A percentile compares a stretch with the other conserved stretches of the same genome.
These are phyloP conservation scores for Solanum chilense DNA, from an alignment of 257 asterid species.

Conservation along the genomic window DNA sequence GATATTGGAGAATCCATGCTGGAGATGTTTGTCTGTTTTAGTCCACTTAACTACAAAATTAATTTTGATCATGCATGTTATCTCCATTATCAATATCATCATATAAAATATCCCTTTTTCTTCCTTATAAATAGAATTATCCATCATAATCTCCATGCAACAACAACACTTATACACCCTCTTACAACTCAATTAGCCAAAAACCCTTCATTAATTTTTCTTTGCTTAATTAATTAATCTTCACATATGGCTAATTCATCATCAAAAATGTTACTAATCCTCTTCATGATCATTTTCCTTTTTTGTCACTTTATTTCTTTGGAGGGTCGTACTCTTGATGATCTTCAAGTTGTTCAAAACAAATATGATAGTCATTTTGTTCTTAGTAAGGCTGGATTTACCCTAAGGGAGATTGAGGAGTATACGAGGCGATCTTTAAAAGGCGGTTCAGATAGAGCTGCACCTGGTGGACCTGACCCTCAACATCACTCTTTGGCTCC, in stretches of 20 bases:
- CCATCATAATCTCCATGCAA: slow-evolving; percentile 20
- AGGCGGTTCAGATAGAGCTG: slow-evolving; percentile 4
- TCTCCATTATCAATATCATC: slow-evolving; percentile 28
- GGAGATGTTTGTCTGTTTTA: slow-evolving; percentile 2
- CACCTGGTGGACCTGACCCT: slow-evolving; percentile 40
- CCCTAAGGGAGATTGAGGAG: slow-evolving; percentile 6
- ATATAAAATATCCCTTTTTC: slow-evolving; percentile 6
- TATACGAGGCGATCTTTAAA: slow-evolving; percentile 19
- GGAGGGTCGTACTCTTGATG: slow-evolving; percentile 11
- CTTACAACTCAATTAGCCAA: background rate
- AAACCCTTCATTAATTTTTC: background rate
- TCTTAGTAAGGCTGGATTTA: slow-evolving; percentile 20
- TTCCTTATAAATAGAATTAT: slow-evolving; percentile 11
- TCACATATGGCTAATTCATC: slow-evolving; percentile 24
- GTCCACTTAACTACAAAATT: slow-evolving; percentile 12
- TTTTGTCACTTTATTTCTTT: background rate
- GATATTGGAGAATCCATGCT: background rate
- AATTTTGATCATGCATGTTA: slow-evolving; percentile 16
- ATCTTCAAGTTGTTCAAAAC: background rate
- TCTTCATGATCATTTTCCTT: slow-evolving; percentile 8
- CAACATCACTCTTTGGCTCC: slow-evolving; percentile 20
- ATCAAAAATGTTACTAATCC: background rate
- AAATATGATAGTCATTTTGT: slow-evolving; percentile 1
- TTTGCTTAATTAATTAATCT: background rate
- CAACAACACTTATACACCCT: background rate